Evolutionary conservation across 495 filamentous ascomycete species (phyloP).

Genomic region (Tuber calosporum): DNA sequence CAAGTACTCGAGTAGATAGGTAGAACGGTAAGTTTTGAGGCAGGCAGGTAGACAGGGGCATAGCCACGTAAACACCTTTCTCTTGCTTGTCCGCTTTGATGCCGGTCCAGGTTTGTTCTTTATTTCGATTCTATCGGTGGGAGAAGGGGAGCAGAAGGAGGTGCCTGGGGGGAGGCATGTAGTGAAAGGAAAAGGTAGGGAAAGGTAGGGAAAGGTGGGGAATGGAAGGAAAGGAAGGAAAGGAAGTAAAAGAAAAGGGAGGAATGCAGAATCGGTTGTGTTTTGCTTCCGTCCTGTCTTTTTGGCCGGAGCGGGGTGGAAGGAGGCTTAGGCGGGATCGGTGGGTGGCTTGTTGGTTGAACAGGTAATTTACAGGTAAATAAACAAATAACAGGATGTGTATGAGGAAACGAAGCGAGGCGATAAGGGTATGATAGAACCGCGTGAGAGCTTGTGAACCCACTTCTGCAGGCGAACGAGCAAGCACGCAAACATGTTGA

Average conservation of each 20-base stretch:
- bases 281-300: background rate
- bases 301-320: background rate
- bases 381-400: background rate
- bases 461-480: background rate
- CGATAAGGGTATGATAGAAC: background rate
- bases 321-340: slow-evolving; percentile 11
- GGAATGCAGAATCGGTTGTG: background rate
- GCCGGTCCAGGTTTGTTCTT: background rate
- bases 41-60: background rate
- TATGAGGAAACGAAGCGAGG: background rate
- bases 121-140: slow-evolving; percentile 4
- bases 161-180: background rate
- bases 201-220: too few species aligned
- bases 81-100: background rate
- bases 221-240: background rate
- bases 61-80: background rate
- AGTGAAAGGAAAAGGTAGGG: background rate
- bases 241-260: background rate
- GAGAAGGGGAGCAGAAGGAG: background rate
- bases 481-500: background rate
- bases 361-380: too few species aligned
- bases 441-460: background rate
- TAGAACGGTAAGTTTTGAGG: background rate
- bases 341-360: slow-evolving; percentile 1
- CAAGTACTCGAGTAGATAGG: background rate